A percentile compares a stretch with the other conserved stretches of the same genome.
phyloP scores from a whole-genome alignment of 164 flowering plant species.

The Umbellularia californica region DNA sequence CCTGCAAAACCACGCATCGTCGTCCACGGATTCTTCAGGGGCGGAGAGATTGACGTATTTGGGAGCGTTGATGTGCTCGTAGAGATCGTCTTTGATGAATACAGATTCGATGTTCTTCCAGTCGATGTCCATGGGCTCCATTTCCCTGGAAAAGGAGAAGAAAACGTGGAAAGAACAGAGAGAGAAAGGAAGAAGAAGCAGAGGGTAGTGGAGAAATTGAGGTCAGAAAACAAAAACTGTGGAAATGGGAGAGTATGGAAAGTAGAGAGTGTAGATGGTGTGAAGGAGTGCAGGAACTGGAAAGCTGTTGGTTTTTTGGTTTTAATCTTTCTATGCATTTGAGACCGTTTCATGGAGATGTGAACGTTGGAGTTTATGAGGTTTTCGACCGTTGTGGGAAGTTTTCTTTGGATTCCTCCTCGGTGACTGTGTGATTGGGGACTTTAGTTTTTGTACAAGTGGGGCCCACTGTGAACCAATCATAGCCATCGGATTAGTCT shows the following conservation, averaged over 20 bases:
- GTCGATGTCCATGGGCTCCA: slow-evolving; percentile 91
- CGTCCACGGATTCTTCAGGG: slow-evolving; percentile 41
- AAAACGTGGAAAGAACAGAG: slow-evolving; percentile 1
- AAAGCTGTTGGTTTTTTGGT: not conserved
- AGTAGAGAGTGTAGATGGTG: too few relatives aligned
- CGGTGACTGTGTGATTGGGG: too few relatives aligned
- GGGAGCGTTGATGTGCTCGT: slow-evolving; percentile 85
- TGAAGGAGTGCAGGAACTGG: too few relatives aligned
- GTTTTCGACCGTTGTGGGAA: slow-evolving; percentile 16
- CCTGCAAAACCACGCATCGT: slow-evolving; percentile 81
- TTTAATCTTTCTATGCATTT: not conserved
- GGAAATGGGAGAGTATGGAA: not conserved
- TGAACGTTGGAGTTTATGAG: slow-evolving; percentile 18
- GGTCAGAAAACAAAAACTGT: not conserved
- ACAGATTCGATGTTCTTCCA: slow-evolving; percentile 70
- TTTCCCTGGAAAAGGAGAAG: slow-evolving; percentile 13
- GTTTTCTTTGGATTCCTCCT: not conserved
- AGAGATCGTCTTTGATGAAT: slow-evolving; percentile 54
- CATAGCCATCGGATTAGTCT: too few relatives aligned
- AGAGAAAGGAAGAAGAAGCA: slow-evolving; percentile 1
- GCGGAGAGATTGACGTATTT: slow-evolving; percentile 76
- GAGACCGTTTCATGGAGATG: not conserved
- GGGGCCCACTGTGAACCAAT: too few relatives aligned
- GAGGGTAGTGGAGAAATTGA: not conserved
- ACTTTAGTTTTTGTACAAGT: too few relatives aligned